Evolutionary conservation across 1,284 basidiomycete species (phyloP).

Genomic region (Ganoderma leucocontextum): DNA sequence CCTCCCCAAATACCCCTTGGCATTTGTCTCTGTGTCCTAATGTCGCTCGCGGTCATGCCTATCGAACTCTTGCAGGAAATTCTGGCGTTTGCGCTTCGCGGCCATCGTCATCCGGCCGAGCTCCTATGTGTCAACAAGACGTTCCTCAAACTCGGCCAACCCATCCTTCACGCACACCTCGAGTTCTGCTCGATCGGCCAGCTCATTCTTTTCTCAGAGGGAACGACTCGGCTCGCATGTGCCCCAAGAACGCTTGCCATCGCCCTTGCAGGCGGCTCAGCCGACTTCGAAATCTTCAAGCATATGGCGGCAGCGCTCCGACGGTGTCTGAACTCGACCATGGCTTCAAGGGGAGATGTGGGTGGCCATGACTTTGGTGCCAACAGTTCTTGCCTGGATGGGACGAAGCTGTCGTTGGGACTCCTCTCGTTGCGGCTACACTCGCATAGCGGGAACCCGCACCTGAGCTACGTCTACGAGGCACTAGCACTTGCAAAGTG

Average conservation of each 20-base stretch:
- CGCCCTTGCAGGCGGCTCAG: constrained; percentile 42
- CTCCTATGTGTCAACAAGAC: constrained; percentile 40
- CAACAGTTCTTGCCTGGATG: not conserved
- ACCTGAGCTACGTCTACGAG: constrained; percentile 47
- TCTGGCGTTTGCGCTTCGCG: constrained; percentile 36
- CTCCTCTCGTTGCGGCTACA: constrained; percentile 50
- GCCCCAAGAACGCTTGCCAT: constrained; percentile 39
- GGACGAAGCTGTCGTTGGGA: constrained; percentile 41
- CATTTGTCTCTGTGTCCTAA: constrained; percentile 12
- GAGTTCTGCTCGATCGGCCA: constrained; percentile 43
- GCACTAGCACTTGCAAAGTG: constrained; percentile 53
- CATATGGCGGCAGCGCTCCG: constrained; percentile 38
- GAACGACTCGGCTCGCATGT: constrained; percentile 33
- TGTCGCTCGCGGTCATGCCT: constrained; percentile 33
- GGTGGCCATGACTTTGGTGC: not conserved
- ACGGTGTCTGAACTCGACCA: constrained; percentile 27
- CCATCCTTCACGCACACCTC: constrained; percentile 43
- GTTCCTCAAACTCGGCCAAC: constrained; percentile 37
- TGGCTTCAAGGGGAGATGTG: not conserved
- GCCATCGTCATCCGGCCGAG: constrained; percentile 32
- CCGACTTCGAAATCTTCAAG: constrained; percentile 43
- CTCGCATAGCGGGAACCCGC: constrained; percentile 50
- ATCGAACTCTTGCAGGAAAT: constrained; percentile 39
- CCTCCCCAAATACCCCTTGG: not conserved
- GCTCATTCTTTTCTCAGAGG: constrained; percentile 40